Conservation (phyloP, 108 stramenopile genomes). For the Cylindrotheca fusiformis region DNA sequence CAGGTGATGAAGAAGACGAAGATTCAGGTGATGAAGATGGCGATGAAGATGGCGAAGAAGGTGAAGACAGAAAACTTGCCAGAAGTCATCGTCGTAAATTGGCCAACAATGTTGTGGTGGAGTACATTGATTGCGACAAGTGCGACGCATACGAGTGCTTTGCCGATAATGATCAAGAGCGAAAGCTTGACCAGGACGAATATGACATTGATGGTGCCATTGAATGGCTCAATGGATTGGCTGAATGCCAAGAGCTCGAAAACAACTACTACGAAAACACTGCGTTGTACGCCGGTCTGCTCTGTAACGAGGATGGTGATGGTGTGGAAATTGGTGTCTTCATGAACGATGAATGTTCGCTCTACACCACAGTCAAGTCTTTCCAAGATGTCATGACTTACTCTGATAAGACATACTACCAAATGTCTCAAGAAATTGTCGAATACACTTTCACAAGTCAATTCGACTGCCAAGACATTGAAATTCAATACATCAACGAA, state of each 20-base stretch:
- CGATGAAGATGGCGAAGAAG: conserved; percentile 24
- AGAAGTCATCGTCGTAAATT: conserved; percentile 24
- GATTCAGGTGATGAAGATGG: conserved; percentile 24
- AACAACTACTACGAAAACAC: conserved; percentile 21
- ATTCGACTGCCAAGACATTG: conserved; percentile 27
- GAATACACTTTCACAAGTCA: conserved; percentile 33
- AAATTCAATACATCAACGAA: conserved; percentile 25
- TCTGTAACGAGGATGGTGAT: conserved; percentile 63
- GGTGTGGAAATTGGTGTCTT: conserved; percentile 74
- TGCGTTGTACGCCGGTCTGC: conserved; percentile 45
- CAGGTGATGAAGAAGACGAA: conserved; percentile 23
- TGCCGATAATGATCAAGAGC: conserved; percentile 22
- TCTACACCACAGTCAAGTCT: conserved; percentile 30
- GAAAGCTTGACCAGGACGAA: conserved; percentile 19
- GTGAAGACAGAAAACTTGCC: conserved; percentile 22
- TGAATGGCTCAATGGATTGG: conserved; percentile 43
- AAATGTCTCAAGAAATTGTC: conserved; percentile 31
- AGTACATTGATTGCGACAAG: conserved; percentile 52
- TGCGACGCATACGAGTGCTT: conserved; percentile 55
- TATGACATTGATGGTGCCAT: conserved; percentile 41
- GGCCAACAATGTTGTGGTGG: conserved; percentile 21
- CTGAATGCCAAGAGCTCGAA: conserved; percentile 28
- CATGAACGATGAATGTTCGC: conserved; percentile 57
- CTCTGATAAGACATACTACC: conserved; percentile 18
- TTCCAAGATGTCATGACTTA: conserved; percentile 19